These are phyloP conservation scores for Eucommia ulmoides DNA, from an alignment of 257 asterid genomes.

Conservation along the genomic window DNA sequence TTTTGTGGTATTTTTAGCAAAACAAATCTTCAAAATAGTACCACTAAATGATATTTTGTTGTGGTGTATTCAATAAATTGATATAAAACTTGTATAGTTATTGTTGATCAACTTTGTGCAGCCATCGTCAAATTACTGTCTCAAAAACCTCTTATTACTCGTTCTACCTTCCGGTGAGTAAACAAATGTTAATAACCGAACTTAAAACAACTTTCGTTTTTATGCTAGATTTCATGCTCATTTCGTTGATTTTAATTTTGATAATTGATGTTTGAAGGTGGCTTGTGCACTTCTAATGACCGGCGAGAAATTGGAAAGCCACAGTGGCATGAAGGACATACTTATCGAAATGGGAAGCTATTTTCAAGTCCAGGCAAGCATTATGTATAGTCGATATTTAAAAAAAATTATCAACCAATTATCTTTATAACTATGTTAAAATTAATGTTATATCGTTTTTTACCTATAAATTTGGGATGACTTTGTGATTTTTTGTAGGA, in stretches of 20 bases:
- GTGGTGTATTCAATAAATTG: too few species aligned
- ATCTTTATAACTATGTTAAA: background rate
- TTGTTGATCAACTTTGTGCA: background rate
- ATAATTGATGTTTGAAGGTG: background rate
- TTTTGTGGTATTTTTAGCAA: too few species aligned
- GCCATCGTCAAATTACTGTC: background rate
- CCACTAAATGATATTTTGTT: too few species aligned
- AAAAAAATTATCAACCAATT: background rate
- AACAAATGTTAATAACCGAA: too few species aligned
- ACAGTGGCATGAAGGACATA: background rate
- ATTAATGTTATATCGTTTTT: background rate
- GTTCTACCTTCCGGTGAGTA: background rate
- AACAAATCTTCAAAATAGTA: too few species aligned
- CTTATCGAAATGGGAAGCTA: background rate
- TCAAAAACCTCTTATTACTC: background rate
- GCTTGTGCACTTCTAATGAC: background rate
- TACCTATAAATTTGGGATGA: background rate
- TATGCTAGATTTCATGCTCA: background rate
- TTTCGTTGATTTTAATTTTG: background rate
- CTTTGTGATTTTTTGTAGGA: constrained; percentile 15
- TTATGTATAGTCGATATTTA: background rate
- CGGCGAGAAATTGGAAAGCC: background rate
- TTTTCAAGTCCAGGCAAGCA: background rate
- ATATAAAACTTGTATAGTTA: too few species aligned
- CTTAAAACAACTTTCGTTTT: background rate